These are phyloP conservation scores for Graphiopsis chlorocephala DNA, from an alignment of 2,329 filamentous ascomycete species.

Conservation along the genomic window DNA sequence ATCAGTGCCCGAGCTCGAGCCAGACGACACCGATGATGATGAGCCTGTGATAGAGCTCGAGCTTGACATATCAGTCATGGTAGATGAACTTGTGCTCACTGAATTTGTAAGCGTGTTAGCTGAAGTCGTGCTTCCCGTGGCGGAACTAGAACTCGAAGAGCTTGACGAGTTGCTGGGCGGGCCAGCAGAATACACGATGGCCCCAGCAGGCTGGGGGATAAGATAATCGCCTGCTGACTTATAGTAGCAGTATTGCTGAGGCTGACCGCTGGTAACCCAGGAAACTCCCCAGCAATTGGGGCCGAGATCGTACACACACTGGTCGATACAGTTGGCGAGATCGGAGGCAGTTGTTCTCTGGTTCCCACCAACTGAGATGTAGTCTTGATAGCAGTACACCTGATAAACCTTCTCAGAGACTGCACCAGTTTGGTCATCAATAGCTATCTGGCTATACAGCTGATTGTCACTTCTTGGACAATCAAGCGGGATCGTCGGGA, in stretches of 20 bases:
- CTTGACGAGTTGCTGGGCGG: not conserved
- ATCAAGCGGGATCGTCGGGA: not conserved
- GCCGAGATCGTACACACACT: slow-evolving; percentile 8
- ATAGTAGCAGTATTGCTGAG: slow-evolving; percentile 14
- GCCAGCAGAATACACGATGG: slow-evolving; percentile 6
- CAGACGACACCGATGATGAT: not conserved
- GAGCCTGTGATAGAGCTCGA: not conserved
- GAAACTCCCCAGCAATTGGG: slow-evolving; percentile 8
- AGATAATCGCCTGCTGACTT: not conserved
- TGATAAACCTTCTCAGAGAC: not conserved
- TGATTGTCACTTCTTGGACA: slow-evolving; percentile 5
- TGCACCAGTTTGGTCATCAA: not conserved
- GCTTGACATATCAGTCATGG: not conserved
- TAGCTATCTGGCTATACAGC: not conserved
- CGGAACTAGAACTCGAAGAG: slow-evolving; percentile 8
- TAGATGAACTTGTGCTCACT: not conserved
- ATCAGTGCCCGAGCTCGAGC: not conserved
- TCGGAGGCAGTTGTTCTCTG: not conserved
- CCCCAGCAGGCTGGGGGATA: not conserved
- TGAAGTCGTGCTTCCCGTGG: not conserved
- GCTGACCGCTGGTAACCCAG: not conserved
- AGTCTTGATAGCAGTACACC: slow-evolving; percentile 11
- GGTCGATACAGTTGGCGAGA: slow-evolving; percentile 9
- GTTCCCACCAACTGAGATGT: not conserved
- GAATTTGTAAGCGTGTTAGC: not conserved